A percentile compares a stretch with the other conserved stretches of the same genome.
These are phyloP conservation scores for Hyphopichia buzzinii DNA, from an alignment of 1,139 yeast genomes.

Conservation along the genomic window DNA sequence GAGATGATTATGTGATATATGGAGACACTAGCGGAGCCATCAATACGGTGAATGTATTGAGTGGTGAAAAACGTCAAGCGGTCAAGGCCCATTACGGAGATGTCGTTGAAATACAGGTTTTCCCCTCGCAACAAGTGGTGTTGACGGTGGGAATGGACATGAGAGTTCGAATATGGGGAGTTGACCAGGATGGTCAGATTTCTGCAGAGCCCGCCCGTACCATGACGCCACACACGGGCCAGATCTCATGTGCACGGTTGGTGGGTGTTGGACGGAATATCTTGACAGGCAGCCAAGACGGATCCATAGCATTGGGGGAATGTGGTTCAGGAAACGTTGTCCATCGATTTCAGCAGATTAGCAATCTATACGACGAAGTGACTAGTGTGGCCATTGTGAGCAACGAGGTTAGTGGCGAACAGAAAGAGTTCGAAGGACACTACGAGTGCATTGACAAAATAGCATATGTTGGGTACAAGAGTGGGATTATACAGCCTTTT, in stretches of 20 bases:
- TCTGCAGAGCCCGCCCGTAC: conserved; percentile 38
- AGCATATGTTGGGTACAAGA: conserved; percentile 41
- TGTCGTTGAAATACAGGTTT: conserved; percentile 33
- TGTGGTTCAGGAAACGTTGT: conserved; percentile 53
- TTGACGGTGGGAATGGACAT: conserved; percentile 56
- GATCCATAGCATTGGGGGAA: conserved; percentile 63
- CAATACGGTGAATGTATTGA: not conserved
- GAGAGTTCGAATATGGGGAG: conserved; percentile 60
- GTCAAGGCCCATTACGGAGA: conserved; percentile 47
- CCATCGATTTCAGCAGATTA: conserved; percentile 33
- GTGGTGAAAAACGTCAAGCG: conserved; percentile 7
- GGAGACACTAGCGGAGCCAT: not conserved
- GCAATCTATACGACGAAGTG: conserved; percentile 31
- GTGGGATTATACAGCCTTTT: conserved; percentile 37
- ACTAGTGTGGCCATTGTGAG: conserved; percentile 16
- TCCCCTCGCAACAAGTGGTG: conserved; percentile 62
- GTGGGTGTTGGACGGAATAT: conserved; percentile 68
- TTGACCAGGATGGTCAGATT: conserved; percentile 35
- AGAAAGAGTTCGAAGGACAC: not conserved
- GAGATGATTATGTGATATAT: not conserved
- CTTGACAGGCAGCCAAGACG: conserved; percentile 51
- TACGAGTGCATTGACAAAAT: conserved; percentile 33
- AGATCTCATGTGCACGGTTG: conserved; percentile 45
- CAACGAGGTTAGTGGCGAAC: not conserved
- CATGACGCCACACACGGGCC: conserved; percentile 43